These are phyloP conservation scores for Arthrobotrys conoides DNA, from an alignment of 2,329 filamentous ascomycete species.

Conservation along the genomic window DNA sequence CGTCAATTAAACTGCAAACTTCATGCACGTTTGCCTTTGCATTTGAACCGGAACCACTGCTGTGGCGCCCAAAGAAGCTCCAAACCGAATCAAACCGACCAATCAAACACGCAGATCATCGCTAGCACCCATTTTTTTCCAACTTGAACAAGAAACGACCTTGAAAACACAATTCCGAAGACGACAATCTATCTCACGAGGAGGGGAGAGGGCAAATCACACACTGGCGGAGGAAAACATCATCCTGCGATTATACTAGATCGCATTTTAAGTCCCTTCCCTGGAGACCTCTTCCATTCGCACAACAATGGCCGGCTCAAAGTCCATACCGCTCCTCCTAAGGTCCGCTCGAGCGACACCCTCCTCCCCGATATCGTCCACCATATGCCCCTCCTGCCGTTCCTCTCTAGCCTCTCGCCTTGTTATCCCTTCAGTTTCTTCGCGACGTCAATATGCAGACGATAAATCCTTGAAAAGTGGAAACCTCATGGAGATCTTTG, in stretches of 20 bases:
- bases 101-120: slow-evolving; percentile 54
- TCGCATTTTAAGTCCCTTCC: background rate
- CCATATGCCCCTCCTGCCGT: slow-evolving; percentile 43
- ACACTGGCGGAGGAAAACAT: background rate
- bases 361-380: slow-evolving; percentile 23
- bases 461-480: slow-evolving; percentile 3
- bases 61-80: background rate
- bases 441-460: slow-evolving; percentile 35
- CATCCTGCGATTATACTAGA: background rate
- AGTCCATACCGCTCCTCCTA: slow-evolving; percentile 36
- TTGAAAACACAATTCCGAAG: slow-evolving; percentile 31
- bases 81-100: slow-evolving; percentile 17
- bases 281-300: background rate
- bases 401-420: slow-evolving; percentile 25
- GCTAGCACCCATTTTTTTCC: slow-evolving; percentile 33
- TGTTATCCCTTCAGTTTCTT: slow-evolving; percentile 15
- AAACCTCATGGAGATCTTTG: background rate
- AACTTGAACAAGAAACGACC: slow-evolving; percentile 21
- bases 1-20: background rate
- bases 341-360: slow-evolving; percentile 37
- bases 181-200: slow-evolving; percentile 24
- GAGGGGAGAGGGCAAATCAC: slow-evolving; percentile 41
- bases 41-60: background rate
- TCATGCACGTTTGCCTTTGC: background rate
- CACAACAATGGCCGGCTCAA: slow-evolving; percentile 37